Evolutionary conservation across 2,329 filamentous ascomycete species (phyloP).

Genomic region (Pyrenophora tritici-repentis): DNA sequence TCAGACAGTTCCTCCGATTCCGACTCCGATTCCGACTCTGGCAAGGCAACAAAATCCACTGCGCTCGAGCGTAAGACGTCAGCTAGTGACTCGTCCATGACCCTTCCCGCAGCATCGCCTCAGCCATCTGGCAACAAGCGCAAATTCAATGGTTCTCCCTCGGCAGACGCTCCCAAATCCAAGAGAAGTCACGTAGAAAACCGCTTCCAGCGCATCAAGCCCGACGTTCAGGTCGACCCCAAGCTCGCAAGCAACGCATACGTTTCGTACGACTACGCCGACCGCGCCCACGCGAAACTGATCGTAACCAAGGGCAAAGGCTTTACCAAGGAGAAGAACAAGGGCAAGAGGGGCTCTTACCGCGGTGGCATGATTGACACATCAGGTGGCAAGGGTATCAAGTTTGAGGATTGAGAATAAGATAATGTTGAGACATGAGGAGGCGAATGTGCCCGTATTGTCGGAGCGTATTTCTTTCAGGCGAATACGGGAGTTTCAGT

Average conservation of each 20-base stretch:
- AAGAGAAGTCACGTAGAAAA: constrained; percentile 45
- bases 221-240: constrained; percentile 69
- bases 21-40: constrained; percentile 29
- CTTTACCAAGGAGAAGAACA: constrained; percentile 99
- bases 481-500: constrained; percentile 15
- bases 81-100: constrained; percentile 52
- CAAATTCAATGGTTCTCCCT: constrained; percentile 40
- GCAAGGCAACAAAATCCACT: constrained; percentile 1
- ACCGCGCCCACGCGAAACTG: constrained; percentile 84
- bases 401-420: constrained; percentile 77
- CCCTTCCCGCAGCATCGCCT: constrained; percentile 39
- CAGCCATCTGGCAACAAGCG: constrained; percentile 48
- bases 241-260: constrained; percentile 80
- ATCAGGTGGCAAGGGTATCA: constrained; percentile 79
- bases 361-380: constrained; percentile 88
- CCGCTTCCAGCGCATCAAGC: constrained; percentile 78
- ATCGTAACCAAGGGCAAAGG: constrained; percentile 92
- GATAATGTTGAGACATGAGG: not conserved
- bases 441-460: not conserved
- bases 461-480: constrained; percentile 5
- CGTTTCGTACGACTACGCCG: constrained; percentile 82
- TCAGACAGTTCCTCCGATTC: constrained; percentile 24
- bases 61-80: constrained; percentile 45
- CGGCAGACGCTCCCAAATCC: constrained; percentile 40
- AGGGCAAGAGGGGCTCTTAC: constrained; percentile 79